Conservation (phyloP, 257 asterid genomes). For the Sherardia arvensis region DNA sequence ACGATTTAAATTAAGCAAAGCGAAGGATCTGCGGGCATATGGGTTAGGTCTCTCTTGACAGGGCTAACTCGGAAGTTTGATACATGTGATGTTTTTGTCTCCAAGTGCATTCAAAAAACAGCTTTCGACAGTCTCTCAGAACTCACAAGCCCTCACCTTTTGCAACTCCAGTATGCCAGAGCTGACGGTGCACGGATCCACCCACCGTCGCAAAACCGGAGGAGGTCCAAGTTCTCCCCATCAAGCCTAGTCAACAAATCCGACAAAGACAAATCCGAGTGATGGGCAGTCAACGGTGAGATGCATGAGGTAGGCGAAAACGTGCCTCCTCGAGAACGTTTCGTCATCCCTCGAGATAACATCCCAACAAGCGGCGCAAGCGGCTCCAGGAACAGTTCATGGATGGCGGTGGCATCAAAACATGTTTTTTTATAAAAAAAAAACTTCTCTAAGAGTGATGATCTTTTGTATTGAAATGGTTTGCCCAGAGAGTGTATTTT, state of each 20-base stretch:
- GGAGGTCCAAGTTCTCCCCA: conserved; percentile 66
- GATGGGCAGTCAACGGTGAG: conserved; percentile 98
- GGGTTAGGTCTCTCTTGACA: too few relatives aligned
- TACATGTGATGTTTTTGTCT: conserved; percentile 34
- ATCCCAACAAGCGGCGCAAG: conserved; percentile 83
- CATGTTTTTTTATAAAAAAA: too few relatives aligned
- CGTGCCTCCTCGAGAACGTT: conserved; percentile 78
- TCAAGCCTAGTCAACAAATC: conserved; percentile 46
- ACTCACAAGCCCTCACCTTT: conserved; percentile 5
- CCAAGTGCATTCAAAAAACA: conserved; percentile 28
- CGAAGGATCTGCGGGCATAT: too few relatives aligned
- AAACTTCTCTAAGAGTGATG: too few relatives aligned
- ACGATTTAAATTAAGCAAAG: too few relatives aligned
- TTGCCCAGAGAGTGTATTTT: too few relatives aligned
- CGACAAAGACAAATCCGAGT: conserved; percentile 60
- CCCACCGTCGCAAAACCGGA: conserved; percentile 33
- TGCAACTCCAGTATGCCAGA: conserved; percentile 41
- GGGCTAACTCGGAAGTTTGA: not conserved
- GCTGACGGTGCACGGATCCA: conserved; percentile 32
- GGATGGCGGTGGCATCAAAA: too few relatives aligned
- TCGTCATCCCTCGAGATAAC: conserved; percentile 80
- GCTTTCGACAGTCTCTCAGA: conserved; percentile 14
- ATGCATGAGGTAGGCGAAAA: conserved; percentile 98
- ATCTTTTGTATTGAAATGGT: too few relatives aligned
- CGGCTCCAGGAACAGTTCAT: conserved; percentile 96